These are phyloP conservation scores for Pyrrhoderma noxium DNA, from an alignment of 1,284 basidiomycete species.

Conservation along the genomic window DNA sequence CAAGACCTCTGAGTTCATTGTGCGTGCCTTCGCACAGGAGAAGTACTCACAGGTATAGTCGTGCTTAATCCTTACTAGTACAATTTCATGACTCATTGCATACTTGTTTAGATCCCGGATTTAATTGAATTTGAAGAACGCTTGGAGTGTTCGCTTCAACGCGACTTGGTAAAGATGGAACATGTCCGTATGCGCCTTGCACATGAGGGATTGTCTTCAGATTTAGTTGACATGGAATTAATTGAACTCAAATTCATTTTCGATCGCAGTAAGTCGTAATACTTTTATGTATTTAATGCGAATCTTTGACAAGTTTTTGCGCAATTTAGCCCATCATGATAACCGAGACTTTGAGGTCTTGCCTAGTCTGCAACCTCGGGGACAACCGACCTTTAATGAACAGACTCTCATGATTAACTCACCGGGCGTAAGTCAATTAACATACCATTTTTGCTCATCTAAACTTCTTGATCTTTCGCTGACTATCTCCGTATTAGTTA, in stretches of 20 bases:
- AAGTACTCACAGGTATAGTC: conserved; percentile 66
- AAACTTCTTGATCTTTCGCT: not conserved
- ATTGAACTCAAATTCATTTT: conserved; percentile 80
- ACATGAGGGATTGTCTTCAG: conserved; percentile 57
- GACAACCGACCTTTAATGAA: conserved; percentile 43
- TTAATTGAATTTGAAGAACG: conserved; percentile 73
- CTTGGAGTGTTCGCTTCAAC: conserved; percentile 73
- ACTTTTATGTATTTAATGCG: not conserved
- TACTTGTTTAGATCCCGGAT: conserved; percentile 57
- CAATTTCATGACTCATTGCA: not conserved
- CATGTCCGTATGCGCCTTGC: conserved; percentile 75
- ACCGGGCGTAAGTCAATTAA: conserved; percentile 44
- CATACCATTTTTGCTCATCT: not conserved
- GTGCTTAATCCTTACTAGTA: conserved; percentile 1
- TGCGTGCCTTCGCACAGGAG: conserved; percentile 66
- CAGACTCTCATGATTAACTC: conserved; percentile 62
- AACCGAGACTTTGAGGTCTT: conserved; percentile 77
- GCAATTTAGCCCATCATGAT: conserved; percentile 56
- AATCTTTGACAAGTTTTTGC: conserved; percentile 14
- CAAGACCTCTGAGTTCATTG: conserved; percentile 73
- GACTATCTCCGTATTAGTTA: conserved; percentile 32
- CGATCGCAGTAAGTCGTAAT: conserved; percentile 58
- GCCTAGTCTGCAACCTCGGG: conserved; percentile 66
- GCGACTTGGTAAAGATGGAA: conserved; percentile 72
- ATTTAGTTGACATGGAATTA: conserved; percentile 70